Conservation (phyloP, 495 filamentous ascomycete genomes). For the Penicillium silybi region DNA sequence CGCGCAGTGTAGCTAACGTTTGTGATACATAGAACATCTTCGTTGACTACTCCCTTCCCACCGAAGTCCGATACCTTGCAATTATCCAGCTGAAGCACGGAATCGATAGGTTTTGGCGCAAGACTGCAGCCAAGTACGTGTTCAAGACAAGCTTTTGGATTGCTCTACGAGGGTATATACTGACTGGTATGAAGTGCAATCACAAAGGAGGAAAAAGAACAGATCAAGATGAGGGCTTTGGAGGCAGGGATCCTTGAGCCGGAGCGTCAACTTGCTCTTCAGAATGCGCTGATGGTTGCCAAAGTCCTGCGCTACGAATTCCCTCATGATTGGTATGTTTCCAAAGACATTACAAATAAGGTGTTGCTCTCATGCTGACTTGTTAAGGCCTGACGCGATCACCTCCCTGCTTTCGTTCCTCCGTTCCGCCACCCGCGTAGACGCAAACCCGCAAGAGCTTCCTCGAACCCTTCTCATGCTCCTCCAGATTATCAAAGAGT, state of each 20-base stretch:
- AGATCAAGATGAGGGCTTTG: constrained; percentile 69
- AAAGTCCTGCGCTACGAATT: constrained; percentile 89
- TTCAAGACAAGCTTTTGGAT: background rate
- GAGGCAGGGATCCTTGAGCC: constrained; percentile 70
- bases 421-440: constrained; percentile 43
- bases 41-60: constrained; percentile 68
- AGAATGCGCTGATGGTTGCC: constrained; percentile 81
- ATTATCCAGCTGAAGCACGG: constrained; percentile 95
- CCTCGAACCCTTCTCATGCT: constrained; percentile 71
- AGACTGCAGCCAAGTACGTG: constrained; percentile 58
- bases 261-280: constrained; percentile 66
- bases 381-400: constrained; percentile 47
- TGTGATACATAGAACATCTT: constrained; percentile 59
- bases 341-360: background rate
- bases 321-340: constrained; percentile 68
- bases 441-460: constrained; percentile 52
- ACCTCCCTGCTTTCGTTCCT: constrained; percentile 57
- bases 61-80: constrained; percentile 77
- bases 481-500: constrained; percentile 83
- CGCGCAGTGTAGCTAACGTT: background rate
- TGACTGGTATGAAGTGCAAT: constrained; percentile 55
- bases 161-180: constrained; percentile 1
- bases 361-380: constrained; percentile 5
- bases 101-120: constrained; percentile 90
- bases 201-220: constrained; percentile 64